Evolutionary conservation across 441 rosid species (phyloP), one percentile per base, ranked within the genome.

Genomic region (Adansonia gregorii): DNA sequence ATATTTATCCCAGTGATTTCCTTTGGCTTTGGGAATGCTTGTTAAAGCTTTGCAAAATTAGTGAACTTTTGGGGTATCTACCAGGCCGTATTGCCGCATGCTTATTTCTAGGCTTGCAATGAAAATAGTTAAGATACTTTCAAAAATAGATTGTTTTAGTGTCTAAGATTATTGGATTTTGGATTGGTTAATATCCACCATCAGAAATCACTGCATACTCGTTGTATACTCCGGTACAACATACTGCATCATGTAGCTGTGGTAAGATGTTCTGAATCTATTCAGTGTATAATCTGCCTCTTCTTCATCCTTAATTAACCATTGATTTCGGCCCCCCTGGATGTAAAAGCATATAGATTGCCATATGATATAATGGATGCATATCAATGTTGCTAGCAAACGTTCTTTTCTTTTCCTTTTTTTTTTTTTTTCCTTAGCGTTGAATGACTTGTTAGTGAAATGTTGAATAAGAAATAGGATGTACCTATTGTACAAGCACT

Each of bases 41-140:
- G 8, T 11, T 58, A 54, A 39, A 54, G 60, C 61, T 68, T 17
- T 72, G 63, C 35, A 39, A 54, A 15, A 39, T 74, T 67, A 31
- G 45, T 35, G 52, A 65, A 58, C 24, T 70, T 59, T 17, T 61
- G 27, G 17, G 68, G 15, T 41, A 41, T 17, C 43, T 52, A 56
- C 63, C 31, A 54, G 59, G 45, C 71, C 43, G 67, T n/a, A 24
- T 52, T 54, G 45, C 20, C 24, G 6, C 27, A 70, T 66, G 19
- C 55, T 59, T 58, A 22, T 9, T 56, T 55, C 45, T 75, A 52
- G 66, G 58, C 76, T 31, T 67, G 3, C 76, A 27, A 22, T 71
- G 22, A 15, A 48, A 2, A 60, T 10, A 43, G 52, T 61, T 27
- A 17, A 20, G 67, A 22, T 64, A 35, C 49, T 39, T 56, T 48